Conservation (phyloP, 345 rosid species). For the Cardamine chenopodiifolia region DNA sequence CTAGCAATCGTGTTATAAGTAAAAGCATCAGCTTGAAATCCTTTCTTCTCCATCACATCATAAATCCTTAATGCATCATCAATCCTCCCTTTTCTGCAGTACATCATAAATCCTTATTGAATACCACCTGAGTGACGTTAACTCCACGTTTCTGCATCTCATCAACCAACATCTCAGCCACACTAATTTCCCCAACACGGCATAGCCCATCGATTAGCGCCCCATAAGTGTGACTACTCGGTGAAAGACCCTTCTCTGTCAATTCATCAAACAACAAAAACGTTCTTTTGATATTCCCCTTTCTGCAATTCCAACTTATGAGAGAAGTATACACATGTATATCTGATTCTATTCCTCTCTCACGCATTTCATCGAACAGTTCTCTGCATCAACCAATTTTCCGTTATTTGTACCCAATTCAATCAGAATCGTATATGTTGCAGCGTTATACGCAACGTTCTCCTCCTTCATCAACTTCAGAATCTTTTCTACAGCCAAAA, state of each 20-base stretch:
- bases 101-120: conserved; percentile 51
- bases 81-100: conserved; percentile 63
- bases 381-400: conserved; percentile 52
- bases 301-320: conserved; percentile 54
- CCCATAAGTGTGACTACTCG: conserved; percentile 67
- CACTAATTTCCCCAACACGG: conserved; percentile 65
- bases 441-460: conserved; percentile 49
- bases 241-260: conserved; percentile 53
- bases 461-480: conserved; percentile 63
- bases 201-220: conserved; percentile 73
- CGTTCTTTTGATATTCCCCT: conserved; percentile 55
- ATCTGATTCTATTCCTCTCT: conserved; percentile 53
- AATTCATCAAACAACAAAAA: conserved; percentile 67
- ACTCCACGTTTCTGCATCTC: conserved; percentile 68
- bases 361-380: conserved; percentile 67
- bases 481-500: conserved; percentile 47
- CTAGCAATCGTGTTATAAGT: conserved; percentile 63
- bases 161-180: conserved; percentile 60
- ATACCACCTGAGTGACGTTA: conserved; percentile 54
- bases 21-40: conserved; percentile 60
- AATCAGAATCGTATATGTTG: conserved; percentile 57
- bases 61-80: conserved; percentile 60
- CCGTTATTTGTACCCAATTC: conserved; percentile 43
- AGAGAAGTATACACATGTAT: conserved; percentile 57
- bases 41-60: conserved; percentile 69